These are phyloP conservation scores for Ogataea pignaliae DNA, from an alignment of 805 yeast genomes.

Conservation along the genomic window DNA sequence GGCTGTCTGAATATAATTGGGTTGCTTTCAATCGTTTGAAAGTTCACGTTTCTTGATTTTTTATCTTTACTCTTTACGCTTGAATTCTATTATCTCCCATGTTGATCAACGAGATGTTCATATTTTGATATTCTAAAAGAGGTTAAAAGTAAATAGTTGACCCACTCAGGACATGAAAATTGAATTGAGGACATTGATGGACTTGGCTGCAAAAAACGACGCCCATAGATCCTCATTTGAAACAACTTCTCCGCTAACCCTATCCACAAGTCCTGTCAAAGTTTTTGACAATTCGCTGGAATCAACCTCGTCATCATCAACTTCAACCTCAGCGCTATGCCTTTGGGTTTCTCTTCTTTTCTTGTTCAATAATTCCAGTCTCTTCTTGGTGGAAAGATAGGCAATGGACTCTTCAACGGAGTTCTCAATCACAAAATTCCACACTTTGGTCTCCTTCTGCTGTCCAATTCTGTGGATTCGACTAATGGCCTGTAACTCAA, in stretches of 20 bases:
- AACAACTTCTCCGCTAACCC: slow-evolving; percentile 53
- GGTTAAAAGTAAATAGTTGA: slow-evolving; percentile 27
- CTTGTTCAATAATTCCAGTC: slow-evolving; percentile 40
- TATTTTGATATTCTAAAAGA: background rate
- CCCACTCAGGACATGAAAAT: slow-evolving; percentile 4
- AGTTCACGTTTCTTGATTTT: slow-evolving; percentile 11
- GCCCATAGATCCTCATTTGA: slow-evolving; percentile 57
- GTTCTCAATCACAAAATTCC: slow-evolving; percentile 83
- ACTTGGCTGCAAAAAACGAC: slow-evolving; percentile 44
- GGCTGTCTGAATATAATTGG: slow-evolving; percentile 38
- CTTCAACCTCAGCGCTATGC: slow-evolving; percentile 16
- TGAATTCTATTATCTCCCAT: too few relatives aligned
- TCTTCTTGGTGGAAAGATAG: slow-evolving; percentile 56
- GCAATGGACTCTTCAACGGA: slow-evolving; percentile 89
- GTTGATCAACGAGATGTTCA: too few relatives aligned
- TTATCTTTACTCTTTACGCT: slow-evolving; percentile 11
- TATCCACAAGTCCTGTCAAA: slow-evolving; percentile 44
- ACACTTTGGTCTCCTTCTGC: slow-evolving; percentile 70
- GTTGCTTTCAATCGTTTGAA: too few relatives aligned
- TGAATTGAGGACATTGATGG: slow-evolving; percentile 16
- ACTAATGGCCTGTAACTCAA: slow-evolving; percentile 89
- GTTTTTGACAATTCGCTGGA: slow-evolving; percentile 52
- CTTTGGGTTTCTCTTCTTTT: slow-evolving; percentile 14
- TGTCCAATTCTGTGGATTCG: slow-evolving; percentile 94
- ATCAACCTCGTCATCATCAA: slow-evolving; percentile 42